Evolutionary conservation across 2,329 filamentous ascomycete species (phyloP).

Genomic region (Sarocladium brachiariae): DNA sequence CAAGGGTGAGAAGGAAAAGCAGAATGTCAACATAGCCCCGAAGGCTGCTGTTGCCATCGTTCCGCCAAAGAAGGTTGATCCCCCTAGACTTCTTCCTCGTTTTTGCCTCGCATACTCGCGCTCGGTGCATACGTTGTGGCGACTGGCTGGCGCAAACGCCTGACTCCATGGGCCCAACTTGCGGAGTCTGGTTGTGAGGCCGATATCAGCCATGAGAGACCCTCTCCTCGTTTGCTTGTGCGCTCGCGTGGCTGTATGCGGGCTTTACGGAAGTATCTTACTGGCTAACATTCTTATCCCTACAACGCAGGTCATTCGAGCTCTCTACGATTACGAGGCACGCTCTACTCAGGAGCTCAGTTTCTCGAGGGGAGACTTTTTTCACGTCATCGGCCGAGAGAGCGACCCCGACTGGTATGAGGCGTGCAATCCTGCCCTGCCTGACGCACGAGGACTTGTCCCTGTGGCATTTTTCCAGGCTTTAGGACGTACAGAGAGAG

Average conservation of each 20-base stretch:
- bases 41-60: constrained; percentile 86
- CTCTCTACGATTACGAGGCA: constrained; percentile 86
- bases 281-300: background rate
- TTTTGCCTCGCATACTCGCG: background rate
- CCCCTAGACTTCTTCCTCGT: constrained; percentile 1
- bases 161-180: background rate
- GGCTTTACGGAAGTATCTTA: background rate
- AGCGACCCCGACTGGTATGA: constrained; percentile 97
- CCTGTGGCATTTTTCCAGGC: constrained; percentile 91
- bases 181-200: background rate
- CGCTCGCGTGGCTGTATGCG: background rate
- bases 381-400: constrained; percentile 94
- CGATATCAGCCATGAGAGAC: background rate
- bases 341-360: constrained; percentile 71
- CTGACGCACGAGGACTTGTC: constrained; percentile 81
- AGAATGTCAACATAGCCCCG: constrained; percentile 65
- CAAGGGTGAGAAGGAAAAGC: constrained; percentile 79
- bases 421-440: constrained; percentile 88
- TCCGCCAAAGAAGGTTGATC: constrained; percentile 81
- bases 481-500: constrained; percentile 84
- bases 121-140: background rate
- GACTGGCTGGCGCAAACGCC: background rate
- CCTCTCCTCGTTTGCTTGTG: background rate
- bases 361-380: constrained; percentile 94
- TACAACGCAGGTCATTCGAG: constrained; percentile 81